phyloP scores from a whole-genome alignment of 768 basidiomycete genomes.

The Russula earlei region DNA sequence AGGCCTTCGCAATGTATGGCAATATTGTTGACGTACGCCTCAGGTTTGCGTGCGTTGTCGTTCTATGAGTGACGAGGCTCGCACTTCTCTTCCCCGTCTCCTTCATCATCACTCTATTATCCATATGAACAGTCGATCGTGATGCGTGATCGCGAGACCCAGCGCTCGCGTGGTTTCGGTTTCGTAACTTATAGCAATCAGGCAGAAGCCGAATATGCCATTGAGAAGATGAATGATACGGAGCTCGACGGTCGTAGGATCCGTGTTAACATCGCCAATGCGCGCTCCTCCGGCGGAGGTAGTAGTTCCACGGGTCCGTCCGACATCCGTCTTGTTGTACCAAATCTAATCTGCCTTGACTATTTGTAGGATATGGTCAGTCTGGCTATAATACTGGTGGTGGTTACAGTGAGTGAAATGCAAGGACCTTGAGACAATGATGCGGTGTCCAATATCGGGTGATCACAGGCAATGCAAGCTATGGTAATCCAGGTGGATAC shows the following conservation, averaged over 20 bases:
- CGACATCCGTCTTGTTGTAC: background rate
- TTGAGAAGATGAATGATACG: constrained; percentile 70
- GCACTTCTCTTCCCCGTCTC: background rate
- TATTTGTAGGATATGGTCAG: constrained; percentile 24
- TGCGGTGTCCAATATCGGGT: background rate
- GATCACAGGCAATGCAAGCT: constrained; percentile 21
- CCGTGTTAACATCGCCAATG: constrained; percentile 78
- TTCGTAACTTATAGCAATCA: constrained; percentile 70
- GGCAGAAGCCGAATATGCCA: constrained; percentile 71
- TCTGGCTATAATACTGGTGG: constrained; percentile 29
- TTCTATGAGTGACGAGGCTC: background rate
- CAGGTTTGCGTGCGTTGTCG: constrained; percentile 23
- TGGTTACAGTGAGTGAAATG: constrained; percentile 16
- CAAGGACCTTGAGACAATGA: background rate
- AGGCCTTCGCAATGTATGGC: constrained; percentile 82
- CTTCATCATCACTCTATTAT: background rate
- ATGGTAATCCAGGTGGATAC: constrained; percentile 21
- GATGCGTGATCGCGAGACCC: constrained; percentile 98
- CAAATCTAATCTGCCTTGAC: background rate
- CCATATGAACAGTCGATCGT: constrained; percentile 66
- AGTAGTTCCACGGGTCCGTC: constrained; percentile 33
- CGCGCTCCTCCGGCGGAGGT: constrained; percentile 39
- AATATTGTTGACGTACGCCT: constrained; percentile 85
- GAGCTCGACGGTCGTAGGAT: constrained; percentile 91
- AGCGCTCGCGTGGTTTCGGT: constrained; percentile 93